Base-by-base conservation (phyloP, 129 eudicot genomes). In the Ambrosia artemisiifolia region DNA sequence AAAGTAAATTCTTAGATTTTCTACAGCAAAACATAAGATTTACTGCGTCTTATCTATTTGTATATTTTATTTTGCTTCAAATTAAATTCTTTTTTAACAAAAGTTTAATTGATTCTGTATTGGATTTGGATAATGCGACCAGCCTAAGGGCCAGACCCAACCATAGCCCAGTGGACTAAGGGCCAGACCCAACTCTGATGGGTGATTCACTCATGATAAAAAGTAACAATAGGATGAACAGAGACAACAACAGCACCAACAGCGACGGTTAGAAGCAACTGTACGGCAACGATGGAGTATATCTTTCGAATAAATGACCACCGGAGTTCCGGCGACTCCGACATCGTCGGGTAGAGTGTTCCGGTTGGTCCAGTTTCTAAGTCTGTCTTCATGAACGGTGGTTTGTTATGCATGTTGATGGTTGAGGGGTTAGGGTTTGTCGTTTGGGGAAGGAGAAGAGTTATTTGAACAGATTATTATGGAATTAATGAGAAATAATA, bases 221-320 rank as follows among this genome's bases (percentile, higher is more conserved):
- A 92, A 4, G 28, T 63, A 9, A 76, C 51, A 13, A 92, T 79
- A 0, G 92, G 89, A 13, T 47, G 86, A 44, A 77, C 80, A 5
- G 85, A 63, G 0, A 88, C 96, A 1, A 92, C 91, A 20, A 88
- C 51, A 2, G 97, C 82, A 6, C 83, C 96, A 11, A 88, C 93
- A 46, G 85, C 91, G 62, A 92, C 71, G 7, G 96, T 92, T 42
- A 87, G 85, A n/a, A 92, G 86, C 75, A 88, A 63, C 59, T 92
- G 97, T 3, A 86, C 7, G 1, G 93, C 51, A 7, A 91, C 71
- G 20, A 91, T 91, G 0, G 96, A 73, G 54, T 92, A 92, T 1
- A 92, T 67, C 56, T 88, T 92, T 11, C 96, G 82, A 28, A 92
- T 88, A 73, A 92, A 88, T 3, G 87, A 81, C 97, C 97, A 91